phyloP scores from a whole-genome alignment of 1,284 basidiomycete genomes.

The Ceratobasidium sp. region DNA sequence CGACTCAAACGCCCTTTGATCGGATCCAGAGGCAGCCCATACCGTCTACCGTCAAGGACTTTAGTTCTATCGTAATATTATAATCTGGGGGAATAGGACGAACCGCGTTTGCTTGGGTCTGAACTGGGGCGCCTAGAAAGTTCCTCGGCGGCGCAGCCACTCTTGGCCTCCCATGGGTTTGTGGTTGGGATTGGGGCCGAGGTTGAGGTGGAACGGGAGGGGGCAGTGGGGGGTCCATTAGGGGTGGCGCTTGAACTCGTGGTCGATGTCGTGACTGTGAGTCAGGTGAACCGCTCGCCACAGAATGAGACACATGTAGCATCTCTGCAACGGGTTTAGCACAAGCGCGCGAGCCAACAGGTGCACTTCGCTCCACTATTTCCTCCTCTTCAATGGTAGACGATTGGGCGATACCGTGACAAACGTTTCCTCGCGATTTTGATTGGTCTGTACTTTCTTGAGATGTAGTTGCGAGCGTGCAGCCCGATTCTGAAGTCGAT shows the following conservation, averaged over 20 bases:
- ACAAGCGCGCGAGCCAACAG: background rate
- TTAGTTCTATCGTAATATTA: too few species aligned
- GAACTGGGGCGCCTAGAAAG: background rate
- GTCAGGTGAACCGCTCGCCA: background rate
- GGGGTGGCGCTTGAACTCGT: background rate
- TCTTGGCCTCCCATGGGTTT: background rate
- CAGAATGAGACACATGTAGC: background rate
- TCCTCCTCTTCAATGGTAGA: background rate
- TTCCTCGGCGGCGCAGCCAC: background rate
- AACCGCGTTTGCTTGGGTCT: constrained; percentile 14
- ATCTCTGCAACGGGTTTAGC: background rate
- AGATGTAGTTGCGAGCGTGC: background rate
- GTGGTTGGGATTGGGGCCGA: background rate
- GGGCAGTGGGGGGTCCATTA: too few species aligned
- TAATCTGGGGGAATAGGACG: background rate
- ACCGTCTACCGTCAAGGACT: background rate
- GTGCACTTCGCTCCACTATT: background rate
- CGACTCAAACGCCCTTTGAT: constrained; percentile 22
- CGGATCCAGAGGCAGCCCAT: constrained; percentile 18
- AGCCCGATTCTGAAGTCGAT: background rate
- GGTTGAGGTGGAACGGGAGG: background rate
- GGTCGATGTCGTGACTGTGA: background rate
- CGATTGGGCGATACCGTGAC: background rate
- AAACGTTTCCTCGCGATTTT: background rate
- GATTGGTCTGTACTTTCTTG: background rate